Evolutionary conservation across 148 eudicot genomes (phyloP).

Genomic region (Fagopyrum esculentum): DNA sequence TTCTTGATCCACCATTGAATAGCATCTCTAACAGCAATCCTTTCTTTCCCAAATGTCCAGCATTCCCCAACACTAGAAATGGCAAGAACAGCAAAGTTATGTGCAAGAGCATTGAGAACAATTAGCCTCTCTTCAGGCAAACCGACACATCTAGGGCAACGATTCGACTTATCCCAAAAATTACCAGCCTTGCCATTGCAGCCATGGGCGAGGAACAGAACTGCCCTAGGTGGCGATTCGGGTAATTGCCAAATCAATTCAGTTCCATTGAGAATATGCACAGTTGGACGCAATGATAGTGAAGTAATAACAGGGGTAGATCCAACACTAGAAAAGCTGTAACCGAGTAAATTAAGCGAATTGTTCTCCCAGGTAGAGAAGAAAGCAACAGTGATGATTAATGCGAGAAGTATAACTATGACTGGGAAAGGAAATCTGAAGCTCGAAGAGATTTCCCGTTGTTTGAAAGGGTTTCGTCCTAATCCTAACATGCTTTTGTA

Average conservation of each 20-base stretch:
- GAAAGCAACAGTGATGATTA: conserved; percentile 8
- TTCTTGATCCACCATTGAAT: conserved; percentile 58
- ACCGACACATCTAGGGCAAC: conserved; percentile 68
- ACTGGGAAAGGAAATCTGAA: conserved; percentile 10
- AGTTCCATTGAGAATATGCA: conserved; percentile 43
- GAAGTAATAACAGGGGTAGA: conserved; percentile 13
- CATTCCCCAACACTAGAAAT: conserved; percentile 57
- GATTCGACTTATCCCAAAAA: conserved; percentile 61
- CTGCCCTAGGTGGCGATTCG: conserved; percentile 48
- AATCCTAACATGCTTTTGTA: not conserved
- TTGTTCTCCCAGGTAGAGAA: conserved; percentile 13
- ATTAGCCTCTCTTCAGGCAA: conserved; percentile 82
- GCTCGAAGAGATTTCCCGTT: not conserved
- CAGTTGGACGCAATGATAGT: conserved; percentile 29
- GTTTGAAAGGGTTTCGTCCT: conserved; percentile 6
- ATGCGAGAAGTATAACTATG: not conserved
- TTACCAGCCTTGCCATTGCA: conserved; percentile 64
- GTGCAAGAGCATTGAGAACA: conserved; percentile 56
- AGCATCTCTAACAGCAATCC: conserved; percentile 29
- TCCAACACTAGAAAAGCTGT: not conserved
- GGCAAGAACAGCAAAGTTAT: conserved; percentile 58
- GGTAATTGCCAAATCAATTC: conserved; percentile 86
- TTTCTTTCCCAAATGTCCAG: conserved; percentile 68
- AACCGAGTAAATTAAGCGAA: conserved; percentile 7
- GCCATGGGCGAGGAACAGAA: conserved; percentile 89